Conservation (phyloP, 805 yeast genomes). For the Candida nemodendra region DNA sequence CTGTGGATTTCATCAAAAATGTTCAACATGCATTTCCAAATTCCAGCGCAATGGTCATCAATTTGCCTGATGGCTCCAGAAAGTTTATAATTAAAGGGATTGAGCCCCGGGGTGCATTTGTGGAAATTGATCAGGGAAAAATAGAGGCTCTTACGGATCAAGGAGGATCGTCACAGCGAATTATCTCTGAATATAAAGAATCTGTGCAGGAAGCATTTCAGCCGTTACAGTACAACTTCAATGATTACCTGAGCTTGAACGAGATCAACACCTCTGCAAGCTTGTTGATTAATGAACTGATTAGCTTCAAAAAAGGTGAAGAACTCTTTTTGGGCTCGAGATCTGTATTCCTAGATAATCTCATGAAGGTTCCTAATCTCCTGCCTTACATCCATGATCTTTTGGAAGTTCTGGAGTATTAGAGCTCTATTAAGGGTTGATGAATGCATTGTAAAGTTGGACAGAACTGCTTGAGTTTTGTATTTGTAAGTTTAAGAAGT, state of each 20-base stretch:
- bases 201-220: slow-evolving; percentile 31
- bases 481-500: not conserved
- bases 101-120: slow-evolving; percentile 72
- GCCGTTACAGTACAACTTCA: slow-evolving; percentile 32
- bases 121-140: slow-evolving; percentile 46
- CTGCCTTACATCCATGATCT: slow-evolving; percentile 26
- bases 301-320: slow-evolving; percentile 32
- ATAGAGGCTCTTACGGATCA: slow-evolving; percentile 35
- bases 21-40: slow-evolving; percentile 85
- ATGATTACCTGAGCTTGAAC: slow-evolving; percentile 33
- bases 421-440: not conserved
- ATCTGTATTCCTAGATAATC: slow-evolving; percentile 31
- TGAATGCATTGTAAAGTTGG: not conserved
- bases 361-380: slow-evolving; percentile 36
- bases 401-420: slow-evolving; percentile 23
- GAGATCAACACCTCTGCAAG: slow-evolving; percentile 42
- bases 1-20: slow-evolving; percentile 94
- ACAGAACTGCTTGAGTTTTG: not conserved
- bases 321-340: slow-evolving; percentile 33
- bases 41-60: slow-evolving; percentile 91
- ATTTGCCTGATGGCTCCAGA: slow-evolving; percentile 59
- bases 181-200: slow-evolving; percentile 16
- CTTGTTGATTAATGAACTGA: slow-evolving; percentile 35
- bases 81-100: slow-evolving; percentile 93
- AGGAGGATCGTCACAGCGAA: slow-evolving; percentile 5